Evolutionary conservation across 2,329 filamentous ascomycete species (phyloP).

Genomic region (Aspergillus sp.): DNA sequence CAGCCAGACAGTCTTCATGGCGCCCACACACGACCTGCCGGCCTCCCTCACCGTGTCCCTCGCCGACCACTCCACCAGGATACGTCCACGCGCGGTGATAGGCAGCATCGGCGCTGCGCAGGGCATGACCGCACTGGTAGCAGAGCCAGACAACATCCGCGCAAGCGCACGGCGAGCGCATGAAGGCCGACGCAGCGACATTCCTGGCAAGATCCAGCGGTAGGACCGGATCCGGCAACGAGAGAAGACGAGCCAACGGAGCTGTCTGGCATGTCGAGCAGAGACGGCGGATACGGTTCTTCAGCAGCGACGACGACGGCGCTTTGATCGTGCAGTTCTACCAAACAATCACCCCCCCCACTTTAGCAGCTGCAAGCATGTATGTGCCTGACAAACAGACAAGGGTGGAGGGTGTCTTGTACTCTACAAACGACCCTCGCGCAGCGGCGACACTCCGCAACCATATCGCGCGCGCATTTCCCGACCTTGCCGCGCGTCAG

Average conservation of each 20-base stretch:
- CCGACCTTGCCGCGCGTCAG: constrained; percentile 59
- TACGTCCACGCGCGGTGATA: constrained; percentile 67
- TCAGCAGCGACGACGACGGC: constrained; percentile 57
- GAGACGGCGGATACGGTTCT: constrained; percentile 68
- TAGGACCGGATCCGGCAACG: constrained; percentile 9
- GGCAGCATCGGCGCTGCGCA: constrained; percentile 48
- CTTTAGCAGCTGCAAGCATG: background rate
- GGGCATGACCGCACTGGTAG: constrained; percentile 66
- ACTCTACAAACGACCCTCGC: constrained; percentile 72
- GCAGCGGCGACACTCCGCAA: constrained; percentile 72
- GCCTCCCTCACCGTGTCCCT: constrained; percentile 78
- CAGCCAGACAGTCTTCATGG: constrained; percentile 65
- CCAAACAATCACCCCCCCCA: constrained; percentile 4
- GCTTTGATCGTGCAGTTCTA: constrained; percentile 88
- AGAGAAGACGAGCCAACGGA: constrained; percentile 44
- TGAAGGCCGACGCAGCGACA: constrained; percentile 42
- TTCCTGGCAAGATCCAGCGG: constrained; percentile 22
- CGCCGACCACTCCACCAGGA: constrained; percentile 71
- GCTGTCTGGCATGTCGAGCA: constrained; percentile 66
- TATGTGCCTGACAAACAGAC: background rate
- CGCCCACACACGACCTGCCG: constrained; percentile 82
- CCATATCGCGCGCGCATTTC: constrained; percentile 78
- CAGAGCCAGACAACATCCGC: constrained; percentile 66
- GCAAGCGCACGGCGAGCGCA: constrained; percentile 50
- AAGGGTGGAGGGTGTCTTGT: constrained; percentile 24